A percentile compares a stretch with the other conserved stretches of the same genome.
Evolutionary conservation across 257 asterid genomes (phyloP).

Genomic region (Primulina huaijiensis): DNA sequence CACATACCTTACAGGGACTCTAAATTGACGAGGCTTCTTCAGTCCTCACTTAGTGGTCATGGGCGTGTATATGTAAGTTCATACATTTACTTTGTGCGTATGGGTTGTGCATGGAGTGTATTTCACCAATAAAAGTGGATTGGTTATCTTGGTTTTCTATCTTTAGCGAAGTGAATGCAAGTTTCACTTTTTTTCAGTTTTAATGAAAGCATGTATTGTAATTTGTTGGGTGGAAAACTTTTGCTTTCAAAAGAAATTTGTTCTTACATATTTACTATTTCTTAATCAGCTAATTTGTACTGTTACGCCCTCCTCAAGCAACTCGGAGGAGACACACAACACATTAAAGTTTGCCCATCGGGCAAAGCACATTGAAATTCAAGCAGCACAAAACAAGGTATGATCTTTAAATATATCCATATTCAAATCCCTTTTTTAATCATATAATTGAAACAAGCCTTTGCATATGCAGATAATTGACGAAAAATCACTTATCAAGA

Average conservation of each 20-base stretch:
- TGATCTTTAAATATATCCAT: constrained; percentile 23
- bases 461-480: constrained; percentile 79
- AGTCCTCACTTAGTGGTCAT: constrained; percentile 94
- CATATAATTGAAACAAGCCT: constrained; percentile 25
- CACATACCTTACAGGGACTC: constrained; percentile 96
- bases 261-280: constrained; percentile 28
- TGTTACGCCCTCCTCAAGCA: constrained; percentile 94
- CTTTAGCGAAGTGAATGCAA: background rate
- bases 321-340: constrained; percentile 97
- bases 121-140: constrained; percentile 13
- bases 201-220: constrained; percentile 10
- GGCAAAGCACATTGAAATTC: constrained; percentile 95
- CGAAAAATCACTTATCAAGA: constrained; percentile 94
- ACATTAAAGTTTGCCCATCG: constrained; percentile 98
- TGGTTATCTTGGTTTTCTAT: constrained; percentile 1
- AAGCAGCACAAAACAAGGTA: constrained; percentile 95
- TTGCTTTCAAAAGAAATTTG: constrained; percentile 16
- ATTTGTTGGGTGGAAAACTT: constrained; percentile 20
- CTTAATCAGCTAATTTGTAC: constrained; percentile 81
- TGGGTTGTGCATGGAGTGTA: constrained; percentile 3
- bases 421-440: constrained; percentile 12
- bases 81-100: constrained; percentile 22
- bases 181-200: constrained; percentile 7
- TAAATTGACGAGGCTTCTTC: constrained; percentile 96
- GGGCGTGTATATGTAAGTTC: constrained; percentile 93